A percentile compares a stretch with the other conserved stretches of the same genome.
Evolutionary conservation across 176 grass and related monocot genomes (phyloP).

Genomic region (Rhynchospora pubera): DNA sequence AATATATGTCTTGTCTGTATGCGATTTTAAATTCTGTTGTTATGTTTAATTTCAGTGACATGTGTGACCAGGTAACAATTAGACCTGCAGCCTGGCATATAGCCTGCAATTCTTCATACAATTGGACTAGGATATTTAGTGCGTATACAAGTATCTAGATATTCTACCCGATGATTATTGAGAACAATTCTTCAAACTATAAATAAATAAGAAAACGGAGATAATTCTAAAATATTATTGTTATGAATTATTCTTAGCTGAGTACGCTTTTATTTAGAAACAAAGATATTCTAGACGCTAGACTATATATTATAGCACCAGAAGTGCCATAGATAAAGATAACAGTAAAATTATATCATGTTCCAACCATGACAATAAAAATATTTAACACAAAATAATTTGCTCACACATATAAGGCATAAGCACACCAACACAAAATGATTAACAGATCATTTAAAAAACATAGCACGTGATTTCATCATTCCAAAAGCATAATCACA

Average conservation of each 20-base stretch:
- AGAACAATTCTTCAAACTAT: neutral
- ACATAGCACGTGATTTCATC: too few relatives aligned
- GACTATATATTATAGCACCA: neutral
- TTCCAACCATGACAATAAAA: neutral
- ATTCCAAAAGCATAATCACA: too few relatives aligned
- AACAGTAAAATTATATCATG: neutral
- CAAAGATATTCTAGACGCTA: neutral
- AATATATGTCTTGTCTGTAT: too few relatives aligned
- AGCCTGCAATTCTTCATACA: neutral
- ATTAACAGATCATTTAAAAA: too few relatives aligned
- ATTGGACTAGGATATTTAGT: neutral
- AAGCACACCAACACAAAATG: too few relatives aligned
- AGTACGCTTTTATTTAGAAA: neutral
- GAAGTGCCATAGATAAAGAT: neutral
- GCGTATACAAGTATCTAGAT: neutral
- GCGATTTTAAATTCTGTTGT: neutral
- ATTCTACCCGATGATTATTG: neutral
- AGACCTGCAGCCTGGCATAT: neutral
- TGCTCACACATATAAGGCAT: too few relatives aligned
- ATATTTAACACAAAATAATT: too few relatives aligned
- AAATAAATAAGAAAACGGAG: neutral
- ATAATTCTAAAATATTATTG: neutral
- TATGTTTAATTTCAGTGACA: neutral
- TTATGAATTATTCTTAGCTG: neutral
- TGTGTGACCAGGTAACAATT: neutral